phyloP scores from a whole-genome alignment of 768 basidiomycete species.

The Suillus luteus region DNA sequence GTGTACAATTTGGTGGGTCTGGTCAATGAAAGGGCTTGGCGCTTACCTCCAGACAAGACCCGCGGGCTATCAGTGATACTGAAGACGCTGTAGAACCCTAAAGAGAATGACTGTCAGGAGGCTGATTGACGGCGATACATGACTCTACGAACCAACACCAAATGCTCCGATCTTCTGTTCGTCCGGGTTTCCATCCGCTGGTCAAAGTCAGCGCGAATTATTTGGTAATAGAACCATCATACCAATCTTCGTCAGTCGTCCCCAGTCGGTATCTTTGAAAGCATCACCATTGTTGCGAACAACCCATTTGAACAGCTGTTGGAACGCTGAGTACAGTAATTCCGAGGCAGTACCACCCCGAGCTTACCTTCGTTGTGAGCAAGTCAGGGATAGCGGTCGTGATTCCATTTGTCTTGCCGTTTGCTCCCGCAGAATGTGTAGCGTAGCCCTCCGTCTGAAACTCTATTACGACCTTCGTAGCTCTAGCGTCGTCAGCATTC shows the following conservation, averaged over 20 bases:
- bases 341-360: neutral
- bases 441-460: conserved; percentile 33
- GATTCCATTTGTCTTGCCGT: conserved; percentile 7
- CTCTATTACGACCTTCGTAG: conserved; percentile 36
- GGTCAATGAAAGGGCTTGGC: neutral
- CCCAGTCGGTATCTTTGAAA: conserved; percentile 50
- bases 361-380: conserved; percentile 9
- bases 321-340: conserved; percentile 9
- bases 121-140: neutral
- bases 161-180: conserved; percentile 54
- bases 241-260: conserved; percentile 48
- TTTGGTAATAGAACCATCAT: neutral
- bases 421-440: conserved; percentile 7
- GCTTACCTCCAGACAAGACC: conserved; percentile 26
- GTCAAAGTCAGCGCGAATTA: neutral
- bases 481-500: conserved; percentile 55
- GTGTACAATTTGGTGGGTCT: neutral
- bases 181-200: conserved; percentile 56
- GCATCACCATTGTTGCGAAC: conserved; percentile 50
- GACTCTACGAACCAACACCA: conserved; percentile 31
- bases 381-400: conserved; percentile 6
- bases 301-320: conserved; percentile 40
- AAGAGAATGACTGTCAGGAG: neutral
- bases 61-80: conserved; percentile 30
- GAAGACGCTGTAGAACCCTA: conserved; percentile 33